Evolutionary conservation across 208 protist genomes (phyloP), one percentile per base, ranked within the genome.

Genomic region (Eutreptiella sp.): DNA sequence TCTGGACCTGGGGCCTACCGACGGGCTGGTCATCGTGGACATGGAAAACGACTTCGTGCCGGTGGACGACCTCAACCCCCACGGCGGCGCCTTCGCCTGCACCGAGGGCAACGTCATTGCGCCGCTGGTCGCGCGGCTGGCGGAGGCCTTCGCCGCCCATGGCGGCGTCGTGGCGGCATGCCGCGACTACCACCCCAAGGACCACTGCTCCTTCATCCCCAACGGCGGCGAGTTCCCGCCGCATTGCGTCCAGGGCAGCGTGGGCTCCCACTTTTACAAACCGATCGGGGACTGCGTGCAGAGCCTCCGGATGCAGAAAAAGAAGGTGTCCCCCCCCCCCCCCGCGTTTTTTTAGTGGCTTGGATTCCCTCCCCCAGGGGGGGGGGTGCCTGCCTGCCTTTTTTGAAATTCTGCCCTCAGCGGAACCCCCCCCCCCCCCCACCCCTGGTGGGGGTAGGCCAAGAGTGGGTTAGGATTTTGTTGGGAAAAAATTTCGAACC

Each of bases 21-120:
- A n/a, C n/a, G n/a, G 68, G 1, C 66, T 85, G 1, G 50, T 83
- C 46, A 66, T 83, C 16, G 75, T 80, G 0, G 80, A 86, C 58
- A 66, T 86, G 68, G 79, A 88, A 35, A 79, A 77, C 29, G 79
- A 85, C 62, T 85, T 88, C 63, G 66, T 80, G 31, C 39, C 78
- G 2, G 63, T 39, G 19, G 81, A 73, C 0, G n/a, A n/a, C n/a
- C n/a, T n/a, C n/a, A 60, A 53, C 28, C 75, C 84, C 0, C 36
- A 53, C 0, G 64, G 53, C n/a, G 76, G 61, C 21, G 43, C 19
- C 7, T 57, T 32, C 50, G 24, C 23, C 21, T 16, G 33, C 26
- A 24, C 50, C 39, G 50, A 57, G 23, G 50, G 50, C 31, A 28
- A 7, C 11, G 39, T 68, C 1, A 50, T 81, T 1, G 31, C 84